These are phyloP conservation scores for Suillus occidentalis DNA, from an alignment of 768 basidiomycete genomes.

Conservation along the genomic window DNA sequence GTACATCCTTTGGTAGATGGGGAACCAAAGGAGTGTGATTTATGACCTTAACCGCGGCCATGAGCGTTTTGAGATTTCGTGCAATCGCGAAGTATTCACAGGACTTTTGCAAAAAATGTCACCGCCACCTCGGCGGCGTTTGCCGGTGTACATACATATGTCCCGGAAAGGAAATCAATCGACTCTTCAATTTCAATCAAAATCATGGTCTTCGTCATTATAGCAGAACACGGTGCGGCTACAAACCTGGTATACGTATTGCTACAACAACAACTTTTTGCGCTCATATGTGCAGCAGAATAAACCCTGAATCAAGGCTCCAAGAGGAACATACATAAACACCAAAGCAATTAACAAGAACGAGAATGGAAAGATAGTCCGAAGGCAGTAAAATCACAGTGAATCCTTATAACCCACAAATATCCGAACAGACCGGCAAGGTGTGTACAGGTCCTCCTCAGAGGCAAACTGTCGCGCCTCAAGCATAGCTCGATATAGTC, in stretches of 20 bases:
- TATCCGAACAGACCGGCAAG: slow-evolving; percentile 60
- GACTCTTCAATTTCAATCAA: background rate
- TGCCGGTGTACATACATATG: slow-evolving; percentile 2
- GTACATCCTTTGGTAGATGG: slow-evolving; percentile 38
- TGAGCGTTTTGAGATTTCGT: slow-evolving; percentile 8
- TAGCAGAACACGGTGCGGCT: background rate
- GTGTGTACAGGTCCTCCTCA: slow-evolving; percentile 50
- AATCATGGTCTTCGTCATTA: background rate
- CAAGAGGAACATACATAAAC: background rate
- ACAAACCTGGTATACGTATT: slow-evolving; percentile 6
- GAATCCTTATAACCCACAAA: slow-evolving; percentile 57
- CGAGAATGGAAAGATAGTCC: background rate
- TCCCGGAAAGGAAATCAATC: background rate
- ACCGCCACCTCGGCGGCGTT: slow-evolving; percentile 13
- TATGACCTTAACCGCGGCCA: slow-evolving; percentile 18
- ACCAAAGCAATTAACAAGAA: slow-evolving; percentile 2
- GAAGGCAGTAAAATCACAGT: background rate
- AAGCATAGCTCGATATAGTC: slow-evolving; percentile 58
- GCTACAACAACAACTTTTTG: background rate
- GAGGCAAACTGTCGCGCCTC: slow-evolving; percentile 54
- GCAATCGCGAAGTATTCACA: slow-evolving; percentile 7
- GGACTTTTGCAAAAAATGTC: slow-evolving; percentile 11
- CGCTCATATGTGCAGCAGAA: background rate
- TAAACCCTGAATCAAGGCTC: background rate
- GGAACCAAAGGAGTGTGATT: slow-evolving; percentile 22